phyloP scores from a whole-genome alignment of 2,329 filamentous ascomycete genomes.

The Falciphora oryzae region DNA sequence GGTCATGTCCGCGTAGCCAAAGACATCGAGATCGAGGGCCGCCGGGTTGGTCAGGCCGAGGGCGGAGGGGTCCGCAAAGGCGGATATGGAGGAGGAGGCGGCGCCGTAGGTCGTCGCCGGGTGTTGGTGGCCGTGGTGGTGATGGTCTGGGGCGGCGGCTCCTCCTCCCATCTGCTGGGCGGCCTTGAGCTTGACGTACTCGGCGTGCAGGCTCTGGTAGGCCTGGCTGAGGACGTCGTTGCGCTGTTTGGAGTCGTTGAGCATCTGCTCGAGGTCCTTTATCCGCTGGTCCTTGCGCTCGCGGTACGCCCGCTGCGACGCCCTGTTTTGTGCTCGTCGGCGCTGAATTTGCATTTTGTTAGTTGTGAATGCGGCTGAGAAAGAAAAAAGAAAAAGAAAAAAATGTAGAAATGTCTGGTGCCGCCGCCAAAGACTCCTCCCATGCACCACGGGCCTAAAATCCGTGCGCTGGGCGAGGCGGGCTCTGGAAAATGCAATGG shows the following conservation, averaged over 20 bases:
- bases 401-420: neutral
- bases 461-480: too few relatives aligned
- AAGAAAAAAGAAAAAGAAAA: neutral
- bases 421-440: neutral
- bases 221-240: constrained; percentile 50
- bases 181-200: constrained; percentile 31
- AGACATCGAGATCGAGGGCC: constrained; percentile 1
- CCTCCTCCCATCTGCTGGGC: neutral
- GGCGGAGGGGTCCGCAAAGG: neutral
- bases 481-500: too few relatives aligned
- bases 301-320: constrained; percentile 55
- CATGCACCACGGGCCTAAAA: too few relatives aligned
- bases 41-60: neutral
- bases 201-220: constrained; percentile 43
- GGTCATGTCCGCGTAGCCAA: constrained; percentile 1
- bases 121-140: neutral
- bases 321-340: constrained; percentile 54
- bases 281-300: constrained; percentile 61
- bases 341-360: constrained; percentile 30
- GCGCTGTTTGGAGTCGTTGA: constrained; percentile 46
- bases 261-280: constrained; percentile 53
- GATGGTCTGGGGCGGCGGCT: neutral
- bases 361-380: neutral
- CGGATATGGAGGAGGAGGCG: too few relatives aligned
- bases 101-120: neutral